phyloP scores from a whole-genome alignment of 1,284 basidiomycete species.

The Fomitopsis betulina region DNA sequence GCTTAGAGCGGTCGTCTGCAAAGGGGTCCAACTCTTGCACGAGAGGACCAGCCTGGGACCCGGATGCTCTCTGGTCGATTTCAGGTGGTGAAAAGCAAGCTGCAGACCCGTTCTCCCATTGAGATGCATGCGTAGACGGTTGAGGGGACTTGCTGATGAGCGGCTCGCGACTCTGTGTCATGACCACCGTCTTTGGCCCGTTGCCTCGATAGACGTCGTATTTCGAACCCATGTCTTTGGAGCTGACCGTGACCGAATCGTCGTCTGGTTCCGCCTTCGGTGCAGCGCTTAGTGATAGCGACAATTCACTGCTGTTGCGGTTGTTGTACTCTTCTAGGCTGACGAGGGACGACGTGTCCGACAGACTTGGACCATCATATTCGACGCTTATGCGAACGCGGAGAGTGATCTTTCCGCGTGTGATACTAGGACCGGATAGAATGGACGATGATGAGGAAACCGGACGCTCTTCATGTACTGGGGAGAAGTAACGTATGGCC shows the following conservation, averaged over 20 bases:
- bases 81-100: slow-evolving; percentile 12
- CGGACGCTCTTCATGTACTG: slow-evolving; percentile 61
- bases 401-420: slow-evolving; percentile 67
- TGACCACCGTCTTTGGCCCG: slow-evolving; percentile 25
- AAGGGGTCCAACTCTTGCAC: slow-evolving; percentile 23
- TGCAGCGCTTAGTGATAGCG: slow-evolving; percentile 42
- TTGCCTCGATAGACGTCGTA: slow-evolving; percentile 19
- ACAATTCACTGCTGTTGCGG: slow-evolving; percentile 54
- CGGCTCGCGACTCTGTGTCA: slow-evolving; percentile 21
- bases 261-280: slow-evolving; percentile 50
- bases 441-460: slow-evolving; percentile 68
- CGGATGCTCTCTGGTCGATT: slow-evolving; percentile 7
- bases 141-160: slow-evolving; percentile 13
- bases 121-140: slow-evolving; percentile 5
- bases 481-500: slow-evolving; percentile 81
- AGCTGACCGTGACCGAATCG: slow-evolving; percentile 69
- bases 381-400: slow-evolving; percentile 75
- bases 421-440: slow-evolving; percentile 66
- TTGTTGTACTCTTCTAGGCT: slow-evolving; percentile 70
- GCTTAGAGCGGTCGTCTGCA: slow-evolving; percentile 19
- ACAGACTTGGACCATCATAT: slow-evolving; percentile 88
- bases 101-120: slow-evolving; percentile 17
- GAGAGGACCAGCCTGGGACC: not conserved
- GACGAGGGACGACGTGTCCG: slow-evolving; percentile 77
- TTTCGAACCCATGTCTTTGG: slow-evolving; percentile 46